Evolutionary conservation across 495 filamentous ascomycete species (phyloP).

Genomic region (Corynascus novoguineensis): DNA sequence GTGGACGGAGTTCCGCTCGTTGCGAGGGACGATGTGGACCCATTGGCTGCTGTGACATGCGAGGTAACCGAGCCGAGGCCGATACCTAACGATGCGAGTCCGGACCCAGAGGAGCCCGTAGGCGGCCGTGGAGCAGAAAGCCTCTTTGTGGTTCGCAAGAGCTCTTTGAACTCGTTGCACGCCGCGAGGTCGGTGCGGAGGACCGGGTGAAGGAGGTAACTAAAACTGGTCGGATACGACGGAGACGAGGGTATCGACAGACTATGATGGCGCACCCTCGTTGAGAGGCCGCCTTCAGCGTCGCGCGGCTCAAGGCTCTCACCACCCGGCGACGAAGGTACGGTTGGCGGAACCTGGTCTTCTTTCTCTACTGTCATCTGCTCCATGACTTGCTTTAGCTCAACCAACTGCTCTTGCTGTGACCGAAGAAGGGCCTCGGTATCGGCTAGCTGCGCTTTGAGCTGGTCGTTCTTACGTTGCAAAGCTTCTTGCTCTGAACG

Average conservation of each 20-base stretch:
- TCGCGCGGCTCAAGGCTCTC: conserved; percentile 43
- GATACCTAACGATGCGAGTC: conserved; percentile 45
- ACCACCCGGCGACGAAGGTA: conserved; percentile 57
- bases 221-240: conserved; percentile 78
- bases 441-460: conserved; percentile 43
- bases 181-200: conserved; percentile 73
- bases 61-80: conserved; percentile 40
- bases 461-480: conserved; percentile 41
- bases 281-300: conserved; percentile 34
- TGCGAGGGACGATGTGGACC: conserved; percentile 42
- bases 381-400: conserved; percentile 90
- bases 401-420: conserved; percentile 86
- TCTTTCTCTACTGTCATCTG: conserved; percentile 71
- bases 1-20: conserved; percentile 33
- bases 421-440: conserved; percentile 80
- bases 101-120: conserved; percentile 12
- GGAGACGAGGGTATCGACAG: conserved; percentile 58
- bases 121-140: conserved; percentile 33
- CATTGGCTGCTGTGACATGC: conserved; percentile 24
- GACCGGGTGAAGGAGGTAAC: conserved; percentile 73
- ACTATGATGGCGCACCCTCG: conserved; percentile 41
- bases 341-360: conserved; percentile 58
- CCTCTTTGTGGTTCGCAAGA: conserved; percentile 63
- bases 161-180: conserved; percentile 78
- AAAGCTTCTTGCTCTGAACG: conserved; percentile 31